phyloP scores from a whole-genome alignment of 345 rosid species.

The Sonneratia caseolaris region DNA sequence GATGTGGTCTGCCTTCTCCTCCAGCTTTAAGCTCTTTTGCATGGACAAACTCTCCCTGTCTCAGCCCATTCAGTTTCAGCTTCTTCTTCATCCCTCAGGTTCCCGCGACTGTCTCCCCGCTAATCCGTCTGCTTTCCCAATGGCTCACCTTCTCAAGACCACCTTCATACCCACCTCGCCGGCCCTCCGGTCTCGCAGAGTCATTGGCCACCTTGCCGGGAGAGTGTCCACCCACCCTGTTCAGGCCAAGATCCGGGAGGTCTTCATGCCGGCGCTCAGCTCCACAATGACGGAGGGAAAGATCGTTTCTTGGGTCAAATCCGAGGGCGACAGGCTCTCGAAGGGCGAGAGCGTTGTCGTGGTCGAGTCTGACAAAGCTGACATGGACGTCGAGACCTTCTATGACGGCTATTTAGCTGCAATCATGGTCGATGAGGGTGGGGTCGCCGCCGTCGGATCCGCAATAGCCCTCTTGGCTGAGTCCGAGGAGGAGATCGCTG shows the following conservation, averaged over 20 bases:
- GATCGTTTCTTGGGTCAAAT: constrained; percentile 86
- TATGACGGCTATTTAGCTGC: constrained; percentile 85
- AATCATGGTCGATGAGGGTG: constrained; percentile 90
- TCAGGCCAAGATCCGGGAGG: constrained; percentile 83
- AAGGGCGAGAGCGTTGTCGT: constrained; percentile 94
- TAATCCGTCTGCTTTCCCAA: constrained; percentile 2
- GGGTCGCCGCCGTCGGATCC: constrained; percentile 85
- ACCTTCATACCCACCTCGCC: constrained; percentile 39
- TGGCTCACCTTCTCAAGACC: constrained; percentile 64
- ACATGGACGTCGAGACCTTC: constrained; percentile 95
- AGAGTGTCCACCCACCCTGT: constrained; percentile 13
- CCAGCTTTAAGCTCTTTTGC: too few relatives aligned
- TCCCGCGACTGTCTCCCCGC: neutral
- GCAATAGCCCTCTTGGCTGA: constrained; percentile 89
- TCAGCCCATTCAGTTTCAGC: too few relatives aligned
- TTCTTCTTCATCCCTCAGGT: neutral
- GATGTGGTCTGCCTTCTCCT: too few relatives aligned
- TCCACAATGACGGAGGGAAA: constrained; percentile 96
- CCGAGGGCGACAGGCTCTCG: constrained; percentile 79
- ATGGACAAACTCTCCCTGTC: too few relatives aligned
- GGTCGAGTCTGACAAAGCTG: constrained; percentile 93
- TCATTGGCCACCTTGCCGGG: constrained; percentile 9
- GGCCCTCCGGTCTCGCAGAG: constrained; percentile 15
- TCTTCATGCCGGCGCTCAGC: constrained; percentile 95
- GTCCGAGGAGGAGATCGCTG: constrained; percentile 58